phyloP scores from a whole-genome alignment of 768 basidiomycete species.

The Termitomyces sp. region DNA sequence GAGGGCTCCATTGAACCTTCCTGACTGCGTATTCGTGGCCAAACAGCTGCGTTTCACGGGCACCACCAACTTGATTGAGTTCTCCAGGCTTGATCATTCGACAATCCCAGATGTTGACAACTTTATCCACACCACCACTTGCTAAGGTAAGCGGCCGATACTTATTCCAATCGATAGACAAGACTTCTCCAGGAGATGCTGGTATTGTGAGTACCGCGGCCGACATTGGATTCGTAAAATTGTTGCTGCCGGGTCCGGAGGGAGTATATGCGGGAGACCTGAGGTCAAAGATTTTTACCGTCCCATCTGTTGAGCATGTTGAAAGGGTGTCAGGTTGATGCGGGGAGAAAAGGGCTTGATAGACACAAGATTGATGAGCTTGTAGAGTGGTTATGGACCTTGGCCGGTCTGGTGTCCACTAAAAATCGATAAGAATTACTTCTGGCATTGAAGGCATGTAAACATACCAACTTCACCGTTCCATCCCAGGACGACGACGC shows the following conservation, averaged over 20 bases:
- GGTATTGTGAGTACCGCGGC: constrained; percentile 75
- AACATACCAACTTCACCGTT: constrained; percentile 76
- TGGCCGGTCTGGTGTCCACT: constrained; percentile 88
- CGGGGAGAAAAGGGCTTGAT: constrained; percentile 90
- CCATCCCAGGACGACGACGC: constrained; percentile 93
- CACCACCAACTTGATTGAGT: constrained; percentile 59
- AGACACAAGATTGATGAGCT: constrained; percentile 83
- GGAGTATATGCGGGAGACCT: constrained; percentile 59
- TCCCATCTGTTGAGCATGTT: constrained; percentile 86
- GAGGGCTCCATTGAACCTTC: constrained; percentile 87
- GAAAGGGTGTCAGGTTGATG: constrained; percentile 81
- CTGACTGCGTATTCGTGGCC: constrained; percentile 92
- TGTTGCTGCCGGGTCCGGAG: constrained; percentile 44
- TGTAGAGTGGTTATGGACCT: constrained; percentile 79
- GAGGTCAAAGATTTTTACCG: constrained; percentile 78
- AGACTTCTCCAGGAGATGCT: constrained; percentile 73
- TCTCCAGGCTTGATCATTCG: constrained; percentile 71
- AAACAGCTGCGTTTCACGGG: constrained; percentile 64
- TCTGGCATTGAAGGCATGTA: background rate
- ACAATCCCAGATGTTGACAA: constrained; percentile 80
- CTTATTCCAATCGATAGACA: constrained; percentile 91
- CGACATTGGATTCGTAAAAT: constrained; percentile 65
- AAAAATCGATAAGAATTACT: constrained; percentile 6
- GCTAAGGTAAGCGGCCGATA: constrained; percentile 78
- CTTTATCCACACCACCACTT: constrained; percentile 76